These are phyloP conservation scores for Penicillium tannophilum DNA, from an alignment of 495 filamentous ascomycete species.

Conservation along the genomic window DNA sequence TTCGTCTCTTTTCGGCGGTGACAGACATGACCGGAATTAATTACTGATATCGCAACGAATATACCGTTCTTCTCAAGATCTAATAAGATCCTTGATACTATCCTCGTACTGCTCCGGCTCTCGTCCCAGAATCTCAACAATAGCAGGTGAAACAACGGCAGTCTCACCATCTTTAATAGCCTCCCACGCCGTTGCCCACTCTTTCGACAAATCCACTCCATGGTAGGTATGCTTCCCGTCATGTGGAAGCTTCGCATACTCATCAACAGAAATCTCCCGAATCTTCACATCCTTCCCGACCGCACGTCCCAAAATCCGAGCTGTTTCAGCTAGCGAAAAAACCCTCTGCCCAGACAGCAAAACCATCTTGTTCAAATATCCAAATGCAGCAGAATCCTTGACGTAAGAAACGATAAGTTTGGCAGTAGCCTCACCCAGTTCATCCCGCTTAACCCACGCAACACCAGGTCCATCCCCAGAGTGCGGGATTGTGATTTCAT, in stretches of 20 bases:
- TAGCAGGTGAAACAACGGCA: constrained; percentile 31
- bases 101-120: constrained; percentile 39
- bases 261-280: constrained; percentile 40
- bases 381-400: constrained; percentile 19
- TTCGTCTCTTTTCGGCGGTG: not conserved
- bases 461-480: constrained; percentile 47
- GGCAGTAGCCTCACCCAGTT: constrained; percentile 51
- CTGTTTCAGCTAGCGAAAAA: constrained; percentile 43
- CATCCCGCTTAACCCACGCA: constrained; percentile 55
- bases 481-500: constrained; percentile 54
- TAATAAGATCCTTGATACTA: constrained; percentile 25
- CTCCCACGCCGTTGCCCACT: constrained; percentile 47
- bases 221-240: constrained; percentile 33
- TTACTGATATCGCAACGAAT: not conserved
- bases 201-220: constrained; percentile 26
- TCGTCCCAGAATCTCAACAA: constrained; percentile 41
- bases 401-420: constrained; percentile 39
- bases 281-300: constrained; percentile 34
- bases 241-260: constrained; percentile 39
- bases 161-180: constrained; percentile 46
- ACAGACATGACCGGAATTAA: not conserved
- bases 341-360: constrained; percentile 43
- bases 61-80: not conserved
- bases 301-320: constrained; percentile 34
- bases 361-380: constrained; percentile 38